Evolutionary conservation across 2,329 filamentous ascomycete species (phyloP).

Genomic region (Microsporum ferrugineum): DNA sequence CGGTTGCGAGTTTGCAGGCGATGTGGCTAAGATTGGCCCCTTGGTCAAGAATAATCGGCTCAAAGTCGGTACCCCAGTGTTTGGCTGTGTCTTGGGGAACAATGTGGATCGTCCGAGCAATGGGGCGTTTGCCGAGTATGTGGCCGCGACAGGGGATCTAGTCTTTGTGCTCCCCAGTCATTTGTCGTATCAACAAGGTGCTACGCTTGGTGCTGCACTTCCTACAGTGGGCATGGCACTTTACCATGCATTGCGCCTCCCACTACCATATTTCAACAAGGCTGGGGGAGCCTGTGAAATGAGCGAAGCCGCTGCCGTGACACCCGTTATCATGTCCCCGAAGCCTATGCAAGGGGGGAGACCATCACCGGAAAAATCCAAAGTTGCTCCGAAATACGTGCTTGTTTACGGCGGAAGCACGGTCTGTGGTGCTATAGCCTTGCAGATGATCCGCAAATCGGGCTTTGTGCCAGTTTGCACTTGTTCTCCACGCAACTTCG

Average conservation of each 20-base stretch:
- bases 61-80: constrained; percentile 25
- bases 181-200: constrained; percentile 23
- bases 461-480: constrained; percentile 26
- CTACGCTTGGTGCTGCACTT: constrained; percentile 22
- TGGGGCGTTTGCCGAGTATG: constrained; percentile 30
- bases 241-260: constrained; percentile 21
- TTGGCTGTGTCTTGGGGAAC: constrained; percentile 25
- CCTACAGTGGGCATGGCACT: constrained; percentile 23
- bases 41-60: background rate
- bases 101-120: constrained; percentile 19
- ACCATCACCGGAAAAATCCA: background rate
- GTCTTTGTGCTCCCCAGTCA: constrained; percentile 22
- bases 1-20: constrained; percentile 13
- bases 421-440: constrained; percentile 32
- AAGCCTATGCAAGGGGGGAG: too few relatives aligned
- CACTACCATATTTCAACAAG: background rate
- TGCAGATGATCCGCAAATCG: constrained; percentile 8
- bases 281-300: too few relatives aligned
- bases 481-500: constrained; percentile 25
- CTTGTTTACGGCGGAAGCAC: constrained; percentile 39
- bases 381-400: constrained; percentile 17
- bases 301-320: too few relatives aligned
- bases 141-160: constrained; percentile 21
- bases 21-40: constrained; percentile 6
- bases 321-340: too few relatives aligned